Base-by-base conservation (phyloP, 768 basidiomycete species). In the Phaffia tasmanica region DNA sequence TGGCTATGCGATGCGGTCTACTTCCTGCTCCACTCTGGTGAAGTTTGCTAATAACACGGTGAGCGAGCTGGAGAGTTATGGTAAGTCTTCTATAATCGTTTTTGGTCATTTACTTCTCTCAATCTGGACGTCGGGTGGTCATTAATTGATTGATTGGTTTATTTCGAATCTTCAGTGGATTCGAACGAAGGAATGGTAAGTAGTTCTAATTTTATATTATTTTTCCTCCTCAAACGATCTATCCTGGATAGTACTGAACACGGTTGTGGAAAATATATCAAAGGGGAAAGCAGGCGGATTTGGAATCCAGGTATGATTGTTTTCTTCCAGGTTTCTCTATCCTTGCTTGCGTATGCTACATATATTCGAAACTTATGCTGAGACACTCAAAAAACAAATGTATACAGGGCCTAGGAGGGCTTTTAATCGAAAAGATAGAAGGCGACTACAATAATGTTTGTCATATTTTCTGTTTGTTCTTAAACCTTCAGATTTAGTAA, bases 371-470 rank as follows among this genome's bases (percentile, higher is more conserved):
- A n/a, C n/a, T n/a, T n/a, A n/a, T n/a, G n/a, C n/a, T n/a, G n/a
- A n/a, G n/a, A n/a, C n/a, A n/a, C n/a, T n/a, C n/a, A n/a, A n/a
- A n/a, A n/a, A n/a, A n/a, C n/a, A n/a, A n/a, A n/a, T n/a, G n/a
- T n/a, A n/a, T 27, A 42, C 62, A 42, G 57, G 89, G 90, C 1
- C 78, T 86, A 1, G 94, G 94, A 0, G 86, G 86, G 3, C 66
- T 90, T 55, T 79, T 98, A 50, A 78, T 97, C 62, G 81, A 88
- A 60, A 88, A 88, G 72, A 82, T 95, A 27, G 88, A 94, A 59
- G 92, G 91, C 0, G 88, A 91, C 63, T 94, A 85, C 73, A 81
- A 87, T 71, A 97, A 95, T 71, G 86, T 89, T 16, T 50, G 61
- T 61, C 14, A 16, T 7, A 5, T 5, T 42, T 42, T 42, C 35